These are phyloP conservation scores for Amborella trichopoda DNA, from an alignment of 164 flowering plant genomes.

Conservation along the genomic window DNA sequence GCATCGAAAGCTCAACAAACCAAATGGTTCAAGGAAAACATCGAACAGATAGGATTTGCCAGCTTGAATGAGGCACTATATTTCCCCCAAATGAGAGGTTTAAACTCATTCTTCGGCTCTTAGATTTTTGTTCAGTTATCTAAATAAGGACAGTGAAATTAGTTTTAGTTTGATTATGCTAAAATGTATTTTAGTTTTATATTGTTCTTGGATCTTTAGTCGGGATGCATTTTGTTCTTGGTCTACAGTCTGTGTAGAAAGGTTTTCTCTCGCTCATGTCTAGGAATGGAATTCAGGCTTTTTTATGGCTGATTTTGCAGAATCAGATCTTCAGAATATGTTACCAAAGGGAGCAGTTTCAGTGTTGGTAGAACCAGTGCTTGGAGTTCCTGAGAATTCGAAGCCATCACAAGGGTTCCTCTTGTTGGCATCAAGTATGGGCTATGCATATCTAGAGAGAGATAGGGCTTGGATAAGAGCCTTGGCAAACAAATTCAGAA, in stretches of 20 bases:
- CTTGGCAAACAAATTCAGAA: constrained; percentile 43
- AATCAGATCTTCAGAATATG: constrained; percentile 35
- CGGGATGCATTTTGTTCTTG: no score
- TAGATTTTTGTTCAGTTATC: no score
- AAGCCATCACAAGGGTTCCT: constrained; percentile 37
- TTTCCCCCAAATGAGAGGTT: constrained; percentile 48
- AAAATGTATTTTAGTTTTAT: no score
- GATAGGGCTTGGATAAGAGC: constrained; percentile 69
- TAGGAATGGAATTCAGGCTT: no score
- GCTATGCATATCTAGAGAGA: constrained; percentile 52
- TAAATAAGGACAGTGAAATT: no score
- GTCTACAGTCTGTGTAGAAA: no score
- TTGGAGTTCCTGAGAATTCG: constrained; percentile 8
- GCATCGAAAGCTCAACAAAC: constrained; percentile 26
- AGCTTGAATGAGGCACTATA: constrained; percentile 56
- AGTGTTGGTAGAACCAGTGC: constrained; percentile 52
- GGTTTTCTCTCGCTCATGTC: no score
- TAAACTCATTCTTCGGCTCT: no score
- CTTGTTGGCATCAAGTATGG: constrained; percentile 49
- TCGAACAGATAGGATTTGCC: constrained; percentile 41
- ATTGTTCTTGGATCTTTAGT: no score
- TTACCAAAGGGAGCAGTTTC: constrained; percentile 48
- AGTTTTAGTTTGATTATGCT: no score
- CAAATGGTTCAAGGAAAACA: constrained; percentile 48
- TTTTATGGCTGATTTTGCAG: constrained; percentile 31